A percentile compares a stretch with the other conserved stretches of the same genome.
phyloP scores from a whole-genome alignment of 441 rosid genomes.

The Aleurites moluccanus region DNA sequence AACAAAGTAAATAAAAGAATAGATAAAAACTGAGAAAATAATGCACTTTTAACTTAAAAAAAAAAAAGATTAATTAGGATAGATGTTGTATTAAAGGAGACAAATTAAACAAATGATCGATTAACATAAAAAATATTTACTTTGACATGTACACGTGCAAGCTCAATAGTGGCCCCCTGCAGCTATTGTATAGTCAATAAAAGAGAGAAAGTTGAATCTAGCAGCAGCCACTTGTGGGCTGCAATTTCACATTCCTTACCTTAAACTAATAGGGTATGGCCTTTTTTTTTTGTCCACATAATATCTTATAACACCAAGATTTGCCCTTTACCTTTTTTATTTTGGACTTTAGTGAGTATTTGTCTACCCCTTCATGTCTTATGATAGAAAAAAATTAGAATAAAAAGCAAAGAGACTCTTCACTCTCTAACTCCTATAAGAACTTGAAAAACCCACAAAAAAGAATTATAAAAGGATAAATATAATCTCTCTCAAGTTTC shows the following conservation, averaged over 20 bases:
- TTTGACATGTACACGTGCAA: conserved; percentile 23
- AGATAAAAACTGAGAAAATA: no score
- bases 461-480: background rate
- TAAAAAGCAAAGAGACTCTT: conserved; percentile 4
- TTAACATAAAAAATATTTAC: conserved; percentile 3
- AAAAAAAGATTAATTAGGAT: no score
- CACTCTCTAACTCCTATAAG: conserved; percentile 31
- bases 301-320: conserved; percentile 26
- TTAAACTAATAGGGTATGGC: background rate
- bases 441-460: conserved; percentile 18
- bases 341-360: conserved; percentile 34
- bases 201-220: background rate
- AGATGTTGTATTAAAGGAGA: no score
- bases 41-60: no score
- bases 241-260: conserved; percentile 33
- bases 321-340: conserved; percentile 23
- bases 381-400: conserved; percentile 9
- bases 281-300: background rate
- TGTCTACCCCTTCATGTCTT: conserved; percentile 37
- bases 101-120: no score
- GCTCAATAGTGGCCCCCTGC: background rate
- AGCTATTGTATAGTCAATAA: conserved; percentile 5
- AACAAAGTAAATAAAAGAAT: no score
- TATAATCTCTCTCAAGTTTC: background rate
- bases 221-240: conserved; percentile 22